Base-by-base conservation (phyloP, 805 yeast genomes). In the Candida qinlingensis region DNA sequence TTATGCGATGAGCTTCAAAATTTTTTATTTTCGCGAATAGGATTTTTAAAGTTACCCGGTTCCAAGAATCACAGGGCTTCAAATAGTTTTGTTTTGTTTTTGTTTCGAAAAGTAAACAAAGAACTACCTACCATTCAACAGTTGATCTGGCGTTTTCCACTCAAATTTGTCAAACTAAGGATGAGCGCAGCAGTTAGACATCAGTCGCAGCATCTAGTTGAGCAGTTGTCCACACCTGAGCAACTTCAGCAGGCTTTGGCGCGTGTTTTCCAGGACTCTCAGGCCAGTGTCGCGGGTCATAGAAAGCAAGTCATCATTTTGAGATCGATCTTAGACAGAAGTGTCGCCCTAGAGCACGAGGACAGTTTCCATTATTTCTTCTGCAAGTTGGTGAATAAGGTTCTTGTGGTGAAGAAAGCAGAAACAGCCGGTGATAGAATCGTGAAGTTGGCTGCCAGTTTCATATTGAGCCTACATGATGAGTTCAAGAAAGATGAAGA, bases 251-350 rank as follows among this genome's bases (percentile, higher is more conserved):
- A 52, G 9, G 79, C 85, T 4, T 69, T 84, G 57, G 81, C 86
- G 1, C 81, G 76, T 48, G 80, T 83, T 4, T 90, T 90, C 60
- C 92, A 86, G 59, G 92, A 84, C 48, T 87, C 94, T 0, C 97
- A 90, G 60, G 54, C 67, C 26, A 74, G 87, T 2, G 73, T 83
- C 33, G 83, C 91, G 0, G 84, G 91, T 2, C 97, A 90, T 64
- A 72, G 87, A 42, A 85, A 86, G 59, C 82, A 87, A 49, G 79
- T 83, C 6, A 77, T 81, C 8, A 74, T 85, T 6, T 61, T 90
- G 59, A 77, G 76, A 59, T 74, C 76, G 41, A 68, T 87, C 12
- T 85, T 83, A 48, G 55, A 68, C 12, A 75, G 79, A 54, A 79
- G 94, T 1, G 63, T 70, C 9, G 73, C 73, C 6, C 66, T 81